A percentile compares a stretch with the other conserved stretches of the same genome.
Conservation (phyloP, 2,329 filamentous ascomycete genomes). For the Tetracladium maxilliforme region DNA sequence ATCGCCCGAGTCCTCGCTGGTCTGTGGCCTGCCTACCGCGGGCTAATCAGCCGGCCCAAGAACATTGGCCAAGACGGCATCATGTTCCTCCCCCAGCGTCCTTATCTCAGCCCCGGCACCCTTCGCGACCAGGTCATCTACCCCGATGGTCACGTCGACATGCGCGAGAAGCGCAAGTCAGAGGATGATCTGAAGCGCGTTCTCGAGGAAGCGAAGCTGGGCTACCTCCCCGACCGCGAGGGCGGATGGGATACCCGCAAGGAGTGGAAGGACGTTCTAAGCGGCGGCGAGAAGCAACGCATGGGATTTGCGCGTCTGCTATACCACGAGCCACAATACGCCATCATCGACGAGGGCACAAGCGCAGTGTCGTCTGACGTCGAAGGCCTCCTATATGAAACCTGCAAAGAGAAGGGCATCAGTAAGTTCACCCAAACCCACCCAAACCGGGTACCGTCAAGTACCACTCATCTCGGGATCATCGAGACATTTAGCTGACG, state of each 20-base stretch:
- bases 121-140: slow-evolving; percentile 96
- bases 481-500: slow-evolving; percentile 2
- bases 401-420: slow-evolving; percentile 82
- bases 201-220: slow-evolving; percentile 71
- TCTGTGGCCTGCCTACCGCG: slow-evolving; percentile 91
- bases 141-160: slow-evolving; percentile 85
- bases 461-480: not conserved
- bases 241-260: slow-evolving; percentile 95
- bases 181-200: slow-evolving; percentile 68
- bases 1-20: slow-evolving; percentile 81
- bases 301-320: slow-evolving; percentile 82
- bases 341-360: slow-evolving; percentile 90
- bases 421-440: slow-evolving; percentile 56
- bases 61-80: slow-evolving; percentile 74
- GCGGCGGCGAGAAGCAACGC: slow-evolving; percentile 91
- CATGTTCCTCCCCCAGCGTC: slow-evolving; percentile 94
- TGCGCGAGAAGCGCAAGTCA: slow-evolving; percentile 65
- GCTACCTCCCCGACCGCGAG: slow-evolving; percentile 82
- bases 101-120: slow-evolving; percentile 84
- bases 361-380: slow-evolving; percentile 90
- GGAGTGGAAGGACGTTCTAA: slow-evolving; percentile 98
- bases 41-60: slow-evolving; percentile 78
- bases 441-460: not conserved
- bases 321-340: slow-evolving; percentile 91
- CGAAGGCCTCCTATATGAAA: slow-evolving; percentile 85